Conservation (phyloP, 2,329 filamentous ascomycete genomes). For the Cylindrodendrum hubeiense region DNA sequence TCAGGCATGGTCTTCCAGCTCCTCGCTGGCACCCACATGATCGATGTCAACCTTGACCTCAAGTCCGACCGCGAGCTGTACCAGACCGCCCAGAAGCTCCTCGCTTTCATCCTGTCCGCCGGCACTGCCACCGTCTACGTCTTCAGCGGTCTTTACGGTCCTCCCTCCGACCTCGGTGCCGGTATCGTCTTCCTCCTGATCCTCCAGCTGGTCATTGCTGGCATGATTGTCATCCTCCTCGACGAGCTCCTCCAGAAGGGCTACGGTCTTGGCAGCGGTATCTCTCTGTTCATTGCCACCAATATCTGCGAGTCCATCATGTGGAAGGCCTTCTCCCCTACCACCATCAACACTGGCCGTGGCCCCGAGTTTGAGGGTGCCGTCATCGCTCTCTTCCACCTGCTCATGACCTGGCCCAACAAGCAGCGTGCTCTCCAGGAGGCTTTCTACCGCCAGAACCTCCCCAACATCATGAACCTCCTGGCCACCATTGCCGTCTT, state of each 20-base stretch:
- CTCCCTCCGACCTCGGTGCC: slow-evolving; percentile 94
- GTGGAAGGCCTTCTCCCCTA: slow-evolving; percentile 99
- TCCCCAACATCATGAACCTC: slow-evolving; percentile 99
- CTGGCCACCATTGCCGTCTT: slow-evolving; percentile 94
- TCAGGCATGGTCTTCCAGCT: slow-evolving; percentile 99
- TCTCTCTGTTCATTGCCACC: slow-evolving; percentile 99
- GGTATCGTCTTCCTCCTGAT: slow-evolving; percentile 99
- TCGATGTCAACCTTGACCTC: slow-evolving; percentile 99
- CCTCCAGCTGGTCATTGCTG: slow-evolving; percentile 96
- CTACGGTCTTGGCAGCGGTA: slow-evolving; percentile 97
- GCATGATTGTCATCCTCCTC: slow-evolving; percentile 98
- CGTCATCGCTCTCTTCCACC: slow-evolving; percentile 97
- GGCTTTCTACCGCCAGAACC: slow-evolving; percentile 99
- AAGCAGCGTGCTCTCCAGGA: slow-evolving; percentile 98
- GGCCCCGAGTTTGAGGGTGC: slow-evolving; percentile 99
- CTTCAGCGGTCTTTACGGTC: slow-evolving; percentile 97
- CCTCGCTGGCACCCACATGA: slow-evolving; percentile 98
- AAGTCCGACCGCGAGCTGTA: slow-evolving; percentile 99
- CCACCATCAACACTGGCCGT: slow-evolving; percentile 98
- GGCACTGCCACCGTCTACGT: slow-evolving; percentile 98
- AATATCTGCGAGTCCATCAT: slow-evolving; percentile 99
- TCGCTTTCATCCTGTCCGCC: slow-evolving; percentile 97
- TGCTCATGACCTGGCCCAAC: slow-evolving; percentile 98
- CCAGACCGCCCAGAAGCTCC: slow-evolving; percentile 99
- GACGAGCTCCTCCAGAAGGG: slow-evolving; percentile 99